phyloP scores from a whole-genome alignment of 2,329 filamentous ascomycete species.

The Escovopsis sp. region DNA sequence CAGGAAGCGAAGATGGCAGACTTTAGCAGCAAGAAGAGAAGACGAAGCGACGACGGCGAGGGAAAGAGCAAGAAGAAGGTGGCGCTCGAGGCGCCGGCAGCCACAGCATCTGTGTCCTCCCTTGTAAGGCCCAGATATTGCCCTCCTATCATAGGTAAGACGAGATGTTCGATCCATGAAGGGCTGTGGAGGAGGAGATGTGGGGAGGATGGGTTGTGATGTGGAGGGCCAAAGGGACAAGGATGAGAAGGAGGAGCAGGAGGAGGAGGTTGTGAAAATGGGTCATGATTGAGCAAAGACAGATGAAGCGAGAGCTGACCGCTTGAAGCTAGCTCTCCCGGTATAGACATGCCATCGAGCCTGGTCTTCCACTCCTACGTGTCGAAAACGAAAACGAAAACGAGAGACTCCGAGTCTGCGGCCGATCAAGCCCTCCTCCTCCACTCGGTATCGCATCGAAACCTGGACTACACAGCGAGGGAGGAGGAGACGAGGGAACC shows the following conservation, averaged over 20 bases:
- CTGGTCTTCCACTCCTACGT: conserved; percentile 34
- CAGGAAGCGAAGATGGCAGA: conserved; percentile 20
- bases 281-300: no score
- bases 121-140: conserved; percentile 29
- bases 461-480: conserved; percentile 43
- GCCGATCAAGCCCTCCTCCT: conserved; percentile 35
- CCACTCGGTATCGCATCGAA: conserved; percentile 40
- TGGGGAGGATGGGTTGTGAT: no score
- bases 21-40: conserved; percentile 34
- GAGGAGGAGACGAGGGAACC: conserved; percentile 24
- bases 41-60: conserved; percentile 28
- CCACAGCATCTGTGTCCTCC: conserved; percentile 30
- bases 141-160: conserved; percentile 39
- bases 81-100: conserved; percentile 25
- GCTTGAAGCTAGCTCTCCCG: conserved; percentile 18
- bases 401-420: conserved; percentile 25
- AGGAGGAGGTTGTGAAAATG: no score
- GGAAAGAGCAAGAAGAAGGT: conserved; percentile 36
- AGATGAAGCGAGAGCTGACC: conserved; percentile 7
- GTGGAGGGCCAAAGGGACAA: no score
- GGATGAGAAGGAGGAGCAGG: no score
- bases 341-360: conserved; percentile 19
- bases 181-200: no score
- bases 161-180: no score
- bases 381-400: conserved; percentile 20